phyloP scores from a whole-genome alignment of 345 rosid genomes.

The Garcia nutans region DNA sequence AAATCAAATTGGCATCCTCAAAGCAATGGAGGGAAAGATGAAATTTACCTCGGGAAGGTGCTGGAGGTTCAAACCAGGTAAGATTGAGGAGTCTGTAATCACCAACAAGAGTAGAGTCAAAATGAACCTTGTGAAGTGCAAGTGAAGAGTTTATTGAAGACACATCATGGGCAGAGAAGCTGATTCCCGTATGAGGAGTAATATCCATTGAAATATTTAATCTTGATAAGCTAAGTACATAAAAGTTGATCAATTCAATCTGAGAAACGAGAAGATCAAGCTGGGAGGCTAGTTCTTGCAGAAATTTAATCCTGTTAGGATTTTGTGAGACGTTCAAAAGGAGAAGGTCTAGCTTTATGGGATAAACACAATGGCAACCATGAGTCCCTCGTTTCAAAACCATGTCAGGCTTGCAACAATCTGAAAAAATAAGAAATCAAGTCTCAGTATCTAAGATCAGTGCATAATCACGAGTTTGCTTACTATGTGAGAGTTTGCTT shows the following conservation, averaged over 20 bases:
- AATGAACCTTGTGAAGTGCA: conserved; percentile 61
- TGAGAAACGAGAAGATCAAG: conserved; percentile 75
- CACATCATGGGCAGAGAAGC: conserved; percentile 77
- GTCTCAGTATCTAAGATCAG: conserved; percentile 11
- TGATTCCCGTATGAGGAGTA: conserved; percentile 73
- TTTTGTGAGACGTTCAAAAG: conserved; percentile 84
- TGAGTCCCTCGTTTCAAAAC: conserved; percentile 71
- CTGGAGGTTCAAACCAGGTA: conserved; percentile 79
- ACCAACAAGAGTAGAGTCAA: conserved; percentile 65
- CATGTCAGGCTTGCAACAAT: conserved; percentile 76
- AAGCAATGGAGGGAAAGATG: conserved; percentile 7
- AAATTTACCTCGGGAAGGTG: conserved; percentile 71
- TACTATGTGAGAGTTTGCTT: not conserved
- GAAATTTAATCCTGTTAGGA: conserved; percentile 64
- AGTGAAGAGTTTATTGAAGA: conserved; percentile 73
- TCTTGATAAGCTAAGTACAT: conserved; percentile 60
- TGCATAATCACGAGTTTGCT: conserved; percentile 10
- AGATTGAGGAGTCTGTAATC: conserved; percentile 84
- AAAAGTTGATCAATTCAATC: conserved; percentile 82
- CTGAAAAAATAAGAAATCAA: conserved; percentile 40
- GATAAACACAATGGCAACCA: conserved; percentile 91
- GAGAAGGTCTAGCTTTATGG: conserved; percentile 93
- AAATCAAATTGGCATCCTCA: not conserved
- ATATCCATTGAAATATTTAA: conserved; percentile 95
- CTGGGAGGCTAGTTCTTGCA: conserved; percentile 70